phyloP scores from a whole-genome alignment of 2,329 filamentous ascomycete genomes.

The Nakataea oryzae region DNA sequence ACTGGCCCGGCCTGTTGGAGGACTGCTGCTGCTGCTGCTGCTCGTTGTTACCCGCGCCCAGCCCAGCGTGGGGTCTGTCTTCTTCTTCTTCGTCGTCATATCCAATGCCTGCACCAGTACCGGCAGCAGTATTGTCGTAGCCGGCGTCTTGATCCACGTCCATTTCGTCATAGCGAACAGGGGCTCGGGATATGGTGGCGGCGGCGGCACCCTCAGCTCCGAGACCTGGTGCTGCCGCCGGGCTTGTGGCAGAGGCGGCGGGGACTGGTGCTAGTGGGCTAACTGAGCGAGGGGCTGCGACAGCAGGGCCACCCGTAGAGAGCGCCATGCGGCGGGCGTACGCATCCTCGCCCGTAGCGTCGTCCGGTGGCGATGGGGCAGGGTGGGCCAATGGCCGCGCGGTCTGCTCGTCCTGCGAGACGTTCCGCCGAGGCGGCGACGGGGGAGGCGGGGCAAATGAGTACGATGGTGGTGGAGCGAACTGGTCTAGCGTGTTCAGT shows the following conservation, averaged over 20 bases:
- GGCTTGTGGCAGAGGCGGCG: slow-evolving; percentile 17
- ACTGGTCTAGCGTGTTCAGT: slow-evolving; percentile 32
- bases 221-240: slow-evolving; percentile 9
- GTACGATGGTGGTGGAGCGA: slow-evolving; percentile 48
- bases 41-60: slow-evolving; percentile 18
- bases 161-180: slow-evolving; percentile 56
- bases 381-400: slow-evolving; percentile 24
- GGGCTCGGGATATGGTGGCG: slow-evolving; percentile 65
- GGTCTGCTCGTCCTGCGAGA: slow-evolving; percentile 6
- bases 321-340: slow-evolving; percentile 54
- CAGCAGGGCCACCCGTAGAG: slow-evolving; percentile 26
- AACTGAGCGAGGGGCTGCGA: slow-evolving; percentile 19
- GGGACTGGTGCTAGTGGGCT: slow-evolving; percentile 20
- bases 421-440: slow-evolving; percentile 30
- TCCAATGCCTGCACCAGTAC: slow-evolving; percentile 19
- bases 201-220: slow-evolving; percentile 19
- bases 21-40: slow-evolving; percentile 1
- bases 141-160: slow-evolving; percentile 24
- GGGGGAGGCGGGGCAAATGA: slow-evolving; percentile 46
- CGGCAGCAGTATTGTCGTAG: slow-evolving; percentile 11
- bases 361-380: slow-evolving; percentile 36
- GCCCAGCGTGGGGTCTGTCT: slow-evolving; percentile 1
- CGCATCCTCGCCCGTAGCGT: slow-evolving; percentile 58
- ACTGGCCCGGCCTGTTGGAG: slow-evolving; percentile 65
- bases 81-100: slow-evolving; percentile 21